Evolutionary conservation across 345 rosid species (phyloP).

Genomic region (Salix suchowensis): DNA sequence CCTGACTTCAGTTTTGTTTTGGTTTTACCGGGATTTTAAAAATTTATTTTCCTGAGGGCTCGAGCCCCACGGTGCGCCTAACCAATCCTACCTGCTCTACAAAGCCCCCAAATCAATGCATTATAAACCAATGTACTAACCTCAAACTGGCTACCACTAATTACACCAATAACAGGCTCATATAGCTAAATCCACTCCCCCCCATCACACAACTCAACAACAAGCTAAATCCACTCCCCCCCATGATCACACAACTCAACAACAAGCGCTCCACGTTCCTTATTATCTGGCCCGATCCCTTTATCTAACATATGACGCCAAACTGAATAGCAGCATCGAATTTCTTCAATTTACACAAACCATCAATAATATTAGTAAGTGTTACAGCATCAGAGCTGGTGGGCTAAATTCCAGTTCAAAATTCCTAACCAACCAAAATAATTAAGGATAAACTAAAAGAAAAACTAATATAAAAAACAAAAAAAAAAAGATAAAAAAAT

Average conservation of each 20-base stretch:
- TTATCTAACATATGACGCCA: conserved; percentile 64
- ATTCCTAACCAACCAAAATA: too few species aligned
- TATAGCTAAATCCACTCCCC: conserved; percentile 91
- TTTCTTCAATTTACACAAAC: conserved; percentile 54
- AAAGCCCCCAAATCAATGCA: conserved; percentile 72
- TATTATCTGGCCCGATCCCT: conserved; percentile 61
- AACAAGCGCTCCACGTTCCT: conserved; percentile 58
- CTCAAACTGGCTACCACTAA: conserved; percentile 52
- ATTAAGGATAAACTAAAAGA: too few species aligned
- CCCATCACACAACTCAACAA: conserved; percentile 57
- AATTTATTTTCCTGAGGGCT: too few species aligned
- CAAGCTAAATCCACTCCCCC: conserved; percentile 73
- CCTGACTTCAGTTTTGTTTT: not conserved
- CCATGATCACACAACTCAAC: conserved; percentile 62
- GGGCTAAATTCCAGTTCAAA: too few species aligned
- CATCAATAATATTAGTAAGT: conserved; percentile 65
- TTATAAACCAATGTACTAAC: conserved; percentile 61
- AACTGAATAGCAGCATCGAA: conserved; percentile 47
- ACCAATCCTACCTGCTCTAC: conserved; percentile 65
- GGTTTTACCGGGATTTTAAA: too few species aligned
- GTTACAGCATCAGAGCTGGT: conserved; percentile 54
- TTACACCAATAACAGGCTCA: conserved; percentile 63
- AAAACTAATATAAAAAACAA: too few species aligned
- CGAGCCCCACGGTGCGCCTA: conserved; percentile 38
- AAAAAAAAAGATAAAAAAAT: too few species aligned